Base-by-base conservation (phyloP, 2,329 filamentous ascomycete genomes). In the Microascus cirrosus region DNA sequence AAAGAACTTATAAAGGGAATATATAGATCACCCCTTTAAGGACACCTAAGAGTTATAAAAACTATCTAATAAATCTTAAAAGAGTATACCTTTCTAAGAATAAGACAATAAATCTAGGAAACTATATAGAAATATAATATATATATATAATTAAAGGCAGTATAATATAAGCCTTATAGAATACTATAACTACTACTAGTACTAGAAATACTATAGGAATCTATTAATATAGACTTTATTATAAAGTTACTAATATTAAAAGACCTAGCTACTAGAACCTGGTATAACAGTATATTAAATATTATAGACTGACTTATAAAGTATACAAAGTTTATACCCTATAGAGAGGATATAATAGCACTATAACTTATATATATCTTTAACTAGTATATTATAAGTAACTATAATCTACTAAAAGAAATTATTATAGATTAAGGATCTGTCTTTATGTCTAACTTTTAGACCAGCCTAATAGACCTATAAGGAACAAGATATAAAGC, bases 141-240 rank as follows among this genome's bases (percentile, higher is more conserved):
- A 32, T 39, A 35, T 54, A 54, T 4, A 39, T 15, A 54, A 1
- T n/a, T 20, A 12, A 39, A 39, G 39, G 20, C 8, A 35, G 10
- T 18, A 39, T 3, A 12, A 39, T 36, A 54, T 36, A 24, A 45
- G 22, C 32, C 18, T 7, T 54, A 54, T 39, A 36, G 15, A 11
- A 12, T 24, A 22, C 12, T 54, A 24, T 34, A 57, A 58, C 57
- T 59, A 58, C 32, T 61, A 53, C 20, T 24, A 28, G 35, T 57
- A 55, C 28, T 36, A 42, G 57, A 20, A 54, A 51, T 28, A 59
- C 34, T 59, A 62, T 60, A 59, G 42, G 20, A 61, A 59, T 28
- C n/a, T 15, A 42, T 42, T 42, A 42, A 15, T 15, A 42, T 42
- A 15, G 36, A 42, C 10, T 42, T 42, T 11, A n/a, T 50, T 4